phyloP scores from a whole-genome alignment of 129 eudicot genomes.

The Pittosporum tobira region DNA sequence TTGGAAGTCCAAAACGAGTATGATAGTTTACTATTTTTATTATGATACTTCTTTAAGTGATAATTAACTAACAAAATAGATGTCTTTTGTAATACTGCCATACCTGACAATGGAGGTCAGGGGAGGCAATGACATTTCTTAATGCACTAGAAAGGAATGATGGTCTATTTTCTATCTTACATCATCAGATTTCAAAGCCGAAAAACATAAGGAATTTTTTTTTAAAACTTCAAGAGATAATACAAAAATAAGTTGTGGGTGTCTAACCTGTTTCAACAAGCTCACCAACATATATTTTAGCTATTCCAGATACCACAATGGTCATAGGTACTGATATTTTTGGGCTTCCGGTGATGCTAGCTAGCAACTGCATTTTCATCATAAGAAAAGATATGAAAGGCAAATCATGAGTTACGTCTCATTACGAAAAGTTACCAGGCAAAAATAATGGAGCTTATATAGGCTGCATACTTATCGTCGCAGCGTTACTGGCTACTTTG shows the following conservation, averaged over 20 bases:
- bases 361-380: conserved; percentile 49
- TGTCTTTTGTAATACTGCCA: too few species aligned
- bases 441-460: background rate
- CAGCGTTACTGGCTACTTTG: background rate
- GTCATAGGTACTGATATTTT: conserved; percentile 88
- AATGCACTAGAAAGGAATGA: background rate
- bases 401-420: too few species aligned
- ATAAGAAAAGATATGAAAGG: background rate
- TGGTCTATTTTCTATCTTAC: background rate
- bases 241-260: too few species aligned
- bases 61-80: too few species aligned
- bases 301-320: conserved; percentile 90
- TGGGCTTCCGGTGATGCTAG: conserved; percentile 78
- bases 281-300: conserved; percentile 94
- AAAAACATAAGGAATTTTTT: background rate
- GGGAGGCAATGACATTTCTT: too few species aligned
- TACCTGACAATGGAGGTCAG: too few species aligned
- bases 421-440: background rate
- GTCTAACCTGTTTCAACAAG: conserved; percentile 72
- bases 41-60: too few species aligned
- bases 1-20: too few species aligned
- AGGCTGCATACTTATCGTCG: background rate
- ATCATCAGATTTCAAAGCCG: background rate
- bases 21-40: too few species aligned
- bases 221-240: too few species aligned